Percentiles rank a stretch among this genome's conserved stretches.
Evolutionary conservation across 2,329 filamentous ascomycete genomes (phyloP).

Genomic region (Aureobasidium sp.): DNA sequence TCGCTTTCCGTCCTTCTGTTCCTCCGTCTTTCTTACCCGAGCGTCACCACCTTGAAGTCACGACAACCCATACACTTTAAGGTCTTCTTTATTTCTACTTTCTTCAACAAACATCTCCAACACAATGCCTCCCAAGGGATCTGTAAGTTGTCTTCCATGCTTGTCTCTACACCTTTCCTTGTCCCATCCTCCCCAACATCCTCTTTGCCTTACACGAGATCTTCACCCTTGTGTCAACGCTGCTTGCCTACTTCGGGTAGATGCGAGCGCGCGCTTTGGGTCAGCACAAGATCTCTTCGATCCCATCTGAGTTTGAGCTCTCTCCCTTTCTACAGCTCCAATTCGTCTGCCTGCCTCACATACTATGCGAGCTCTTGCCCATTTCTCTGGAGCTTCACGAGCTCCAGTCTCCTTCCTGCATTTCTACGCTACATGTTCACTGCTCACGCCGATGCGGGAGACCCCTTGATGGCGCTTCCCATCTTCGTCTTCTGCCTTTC

Average conservation of each 20-base stretch:
- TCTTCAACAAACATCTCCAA: not conserved
- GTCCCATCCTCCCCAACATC: not conserved
- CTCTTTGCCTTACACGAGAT: not conserved
- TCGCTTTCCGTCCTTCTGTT: not conserved
- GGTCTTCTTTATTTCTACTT: not conserved
- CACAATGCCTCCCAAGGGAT: conserved; percentile 12
- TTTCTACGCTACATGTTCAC: not conserved
- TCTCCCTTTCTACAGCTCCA: not conserved
- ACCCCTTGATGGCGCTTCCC: not conserved
- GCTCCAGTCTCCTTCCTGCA: not conserved
- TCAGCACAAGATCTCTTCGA: not conserved
- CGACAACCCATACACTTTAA: not conserved
- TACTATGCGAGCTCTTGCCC: not conserved
- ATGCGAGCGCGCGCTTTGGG: not conserved
- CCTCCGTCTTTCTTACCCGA: not conserved
- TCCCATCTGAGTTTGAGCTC: not conserved
- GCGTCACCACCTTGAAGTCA: not conserved
- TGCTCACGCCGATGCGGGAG: too few relatives aligned
- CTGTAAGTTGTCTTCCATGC: not conserved
- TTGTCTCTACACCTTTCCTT: not conserved
- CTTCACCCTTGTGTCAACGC: not conserved
- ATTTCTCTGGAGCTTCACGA: not conserved
- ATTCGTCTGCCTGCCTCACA: not conserved
- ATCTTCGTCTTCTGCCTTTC: not conserved
- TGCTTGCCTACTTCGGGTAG: not conserved